Evolutionary conservation across 2,329 filamentous ascomycete genomes (phyloP), one percentile per base, ranked within the genome.

Genomic region (Colletotrichum lupini): DNA sequence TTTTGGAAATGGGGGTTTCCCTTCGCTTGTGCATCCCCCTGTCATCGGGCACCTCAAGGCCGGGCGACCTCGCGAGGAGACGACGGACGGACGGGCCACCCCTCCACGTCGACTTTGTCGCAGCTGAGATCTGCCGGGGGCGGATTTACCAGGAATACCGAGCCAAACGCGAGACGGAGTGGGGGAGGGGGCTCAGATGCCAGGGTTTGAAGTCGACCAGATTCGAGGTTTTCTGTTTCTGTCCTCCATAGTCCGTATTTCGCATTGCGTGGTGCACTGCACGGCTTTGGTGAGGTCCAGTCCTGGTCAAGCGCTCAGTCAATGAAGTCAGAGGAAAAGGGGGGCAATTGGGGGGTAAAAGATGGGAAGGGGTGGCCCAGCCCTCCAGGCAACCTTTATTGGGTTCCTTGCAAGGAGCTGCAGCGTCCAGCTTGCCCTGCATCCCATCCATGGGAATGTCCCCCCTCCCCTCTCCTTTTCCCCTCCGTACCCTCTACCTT

Each of bases 91-190:
- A 53, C 32, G 58, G 66, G 52, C 68, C 65, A 64, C 70, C 67
- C 55, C 67, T 73, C 60, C 60, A 49, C 24, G 55, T 49, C 56
- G 49, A 61, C 55, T 59, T 30, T 55, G 66, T 70, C 60, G 52
- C 67, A 73, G 67, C 49, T 70, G 56, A 70, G 60, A 73, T 73
- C 70, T 74, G 52, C 68, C 68, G 68, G 60, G 67, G 61, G 61
- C 71, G 67, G 62, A 68, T 67, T 74, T 74, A 55, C 72, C 49
- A 74, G 72, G 62, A 74, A 63, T 58, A 63, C 68, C 68, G 72
- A 74, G 68, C 61, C 49, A 72, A 64, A 74, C 35, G 59, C 70
- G 70, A 70, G 67, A 32, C 69, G 32, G 11, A 11, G 32, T 4
- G 32, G 32, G 53, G 67, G 66, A 60, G 42, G 2, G 22, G 30